A percentile compares a stretch with the other conserved stretches of the same genome.
These are phyloP conservation scores for Dryas integrifolia DNA, from an alignment of 331 rosid species.

Conservation along the genomic window DNA sequence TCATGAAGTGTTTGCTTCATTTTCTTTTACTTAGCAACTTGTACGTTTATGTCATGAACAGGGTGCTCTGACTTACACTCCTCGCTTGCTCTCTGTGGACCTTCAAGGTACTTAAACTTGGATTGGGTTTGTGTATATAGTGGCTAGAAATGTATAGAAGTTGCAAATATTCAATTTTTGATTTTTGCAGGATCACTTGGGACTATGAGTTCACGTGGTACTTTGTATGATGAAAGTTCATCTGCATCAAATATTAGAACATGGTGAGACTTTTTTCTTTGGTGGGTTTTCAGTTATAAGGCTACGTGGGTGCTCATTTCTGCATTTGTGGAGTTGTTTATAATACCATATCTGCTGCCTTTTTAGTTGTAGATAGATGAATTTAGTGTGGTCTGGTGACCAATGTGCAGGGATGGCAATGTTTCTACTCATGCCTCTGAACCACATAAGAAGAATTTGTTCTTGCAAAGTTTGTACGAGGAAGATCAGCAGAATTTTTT, in stretches of 20 bases:
- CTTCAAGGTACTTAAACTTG: constrained; percentile 57
- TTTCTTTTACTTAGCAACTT: not conserved
- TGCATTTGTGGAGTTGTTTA: not conserved
- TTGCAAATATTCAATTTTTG: not conserved
- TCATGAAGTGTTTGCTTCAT: constrained; percentile 4
- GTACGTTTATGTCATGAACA: constrained; percentile 34
- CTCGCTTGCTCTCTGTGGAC: constrained; percentile 76
- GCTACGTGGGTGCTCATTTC: too few species aligned
- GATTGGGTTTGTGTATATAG: constrained; percentile 2
- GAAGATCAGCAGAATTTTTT: constrained; percentile 44
- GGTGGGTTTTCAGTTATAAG: not conserved
- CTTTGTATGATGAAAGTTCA: constrained; percentile 53
- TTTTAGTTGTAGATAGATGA: constrained; percentile 18
- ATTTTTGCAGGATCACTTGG: constrained; percentile 75
- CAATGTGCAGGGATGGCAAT: constrained; percentile 69
- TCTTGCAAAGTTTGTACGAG: constrained; percentile 68
- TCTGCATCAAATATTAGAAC: constrained; percentile 46
- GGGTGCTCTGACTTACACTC: constrained; percentile 72
- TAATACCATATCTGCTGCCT: not conserved
- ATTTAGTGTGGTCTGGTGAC: constrained; percentile 20
- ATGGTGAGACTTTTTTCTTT: constrained; percentile 53
- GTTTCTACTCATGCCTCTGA: constrained; percentile 61
- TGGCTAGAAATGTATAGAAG: not conserved
- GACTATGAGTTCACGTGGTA: constrained; percentile 73
- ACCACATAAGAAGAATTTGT: constrained; percentile 58